Base-by-base conservation (phyloP, 176 grass and related monocot genomes). In the Oryza rufipogon region DNA sequence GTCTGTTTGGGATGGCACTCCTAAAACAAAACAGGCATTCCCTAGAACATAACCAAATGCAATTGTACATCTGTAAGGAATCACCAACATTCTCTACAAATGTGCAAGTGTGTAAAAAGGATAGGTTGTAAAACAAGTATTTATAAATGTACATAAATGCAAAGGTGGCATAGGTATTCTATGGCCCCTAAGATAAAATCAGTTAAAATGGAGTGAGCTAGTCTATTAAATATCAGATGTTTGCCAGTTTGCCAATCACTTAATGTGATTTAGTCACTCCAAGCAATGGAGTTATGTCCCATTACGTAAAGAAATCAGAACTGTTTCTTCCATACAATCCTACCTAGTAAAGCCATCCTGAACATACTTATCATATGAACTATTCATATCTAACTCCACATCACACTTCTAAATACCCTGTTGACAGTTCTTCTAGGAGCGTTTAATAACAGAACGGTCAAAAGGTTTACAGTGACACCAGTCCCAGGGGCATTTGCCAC, bases 1-100 rank as follows among this genome's bases (percentile, higher is more conserved):
- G 51, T 75, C 7, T 20, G 26, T 54, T 33, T 52, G 15, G 44
- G 23, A 45, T 48, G 28, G 9, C 7, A 54, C 2, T 74, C 46
- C 14, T 52, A 74, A 74, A 74, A 52, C 45, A 74, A 74, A 30
- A 22, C 26, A 54, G 44, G 13, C 22, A 51, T 30, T 49, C 2
- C 71, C 17, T 45, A 32, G 49, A 80, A 76, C 58, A 28, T 54
- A 17, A 54, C 32, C 20, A 76, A 76, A 70, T 69, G 8, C 22
- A 32, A n/a, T 69, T 51, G 45, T 1, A 80, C 68, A 28, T 52
- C 12, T 26, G 56, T 49, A 12, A 28, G 17, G 19, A 52, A 45
- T 34, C 51, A 26, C 32, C 9, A 74, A 20, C 36, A 11, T 9
- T 45, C 15, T 32, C 28, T 23, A 66, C 7, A 22, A 7, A 38